Evolutionary conservation across 164 flowering plant genomes (phyloP).

Genomic region (Echeveria elegans): DNA sequence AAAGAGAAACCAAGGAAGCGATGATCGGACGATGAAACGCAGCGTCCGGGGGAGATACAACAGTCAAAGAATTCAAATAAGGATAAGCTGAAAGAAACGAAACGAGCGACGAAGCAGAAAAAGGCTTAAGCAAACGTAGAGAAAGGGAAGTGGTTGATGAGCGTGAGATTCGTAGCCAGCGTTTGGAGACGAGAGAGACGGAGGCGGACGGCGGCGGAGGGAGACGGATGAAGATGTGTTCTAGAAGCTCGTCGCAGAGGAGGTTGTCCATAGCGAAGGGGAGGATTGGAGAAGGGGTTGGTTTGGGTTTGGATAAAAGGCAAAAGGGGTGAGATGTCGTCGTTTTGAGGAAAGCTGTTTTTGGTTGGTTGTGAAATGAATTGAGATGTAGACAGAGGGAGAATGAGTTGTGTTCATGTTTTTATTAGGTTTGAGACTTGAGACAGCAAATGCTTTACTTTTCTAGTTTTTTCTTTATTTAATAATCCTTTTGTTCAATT

Average conservation of each 20-base stretch:
- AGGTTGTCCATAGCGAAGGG: background rate
- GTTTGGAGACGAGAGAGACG: slow-evolving; percentile 52
- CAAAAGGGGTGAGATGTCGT: background rate
- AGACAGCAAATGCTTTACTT: no score
- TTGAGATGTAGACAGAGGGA: no score
- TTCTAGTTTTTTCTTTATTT: no score
- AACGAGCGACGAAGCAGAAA: slow-evolving; percentile 28
- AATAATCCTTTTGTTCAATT: no score
- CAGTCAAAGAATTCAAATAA: slow-evolving; percentile 40
- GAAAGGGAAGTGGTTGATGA: slow-evolving; percentile 44
- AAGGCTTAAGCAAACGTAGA: slow-evolving; percentile 23
- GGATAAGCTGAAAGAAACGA: slow-evolving; percentile 47
- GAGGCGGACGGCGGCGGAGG: slow-evolving; percentile 28
- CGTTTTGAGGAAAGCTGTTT: background rate
- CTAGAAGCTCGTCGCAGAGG: background rate
- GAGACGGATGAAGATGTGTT: slow-evolving; percentile 14
- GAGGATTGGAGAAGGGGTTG: background rate
- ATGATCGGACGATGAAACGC: slow-evolving; percentile 23
- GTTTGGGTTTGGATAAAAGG: background rate
- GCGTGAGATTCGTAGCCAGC: slow-evolving; percentile 70
- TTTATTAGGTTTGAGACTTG: no score
- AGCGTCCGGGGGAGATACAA: slow-evolving; percentile 21
- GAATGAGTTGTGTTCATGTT: background rate
- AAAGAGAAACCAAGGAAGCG: slow-evolving; percentile 24
- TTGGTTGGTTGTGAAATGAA: background rate